These are phyloP conservation scores for Centella asiatica DNA, from an alignment of 129 eudicot genomes.

Conservation along the genomic window DNA sequence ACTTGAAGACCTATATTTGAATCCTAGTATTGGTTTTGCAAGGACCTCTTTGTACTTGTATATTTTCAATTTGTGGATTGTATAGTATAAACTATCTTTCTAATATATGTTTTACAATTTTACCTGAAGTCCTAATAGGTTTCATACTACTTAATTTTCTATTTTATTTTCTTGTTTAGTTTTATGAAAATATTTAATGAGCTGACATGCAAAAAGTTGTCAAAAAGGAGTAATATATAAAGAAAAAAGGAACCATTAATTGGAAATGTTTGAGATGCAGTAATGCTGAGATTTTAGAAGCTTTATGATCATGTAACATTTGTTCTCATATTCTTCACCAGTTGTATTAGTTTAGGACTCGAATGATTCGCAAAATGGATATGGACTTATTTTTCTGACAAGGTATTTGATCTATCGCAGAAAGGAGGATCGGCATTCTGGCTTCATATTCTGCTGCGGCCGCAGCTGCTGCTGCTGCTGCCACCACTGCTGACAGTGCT, in stretches of 20 bases:
- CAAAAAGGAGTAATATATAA: background rate
- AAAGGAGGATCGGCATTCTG: conserved; percentile 69
- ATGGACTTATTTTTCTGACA: background rate
- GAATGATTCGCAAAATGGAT: background rate
- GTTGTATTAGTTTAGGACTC: background rate
- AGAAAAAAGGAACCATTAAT: too few species aligned
- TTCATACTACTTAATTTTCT: background rate
- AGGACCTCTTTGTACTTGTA: too few species aligned
- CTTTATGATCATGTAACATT: background rate
- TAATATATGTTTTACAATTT: too few species aligned
- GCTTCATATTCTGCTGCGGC: conserved; percentile 37
- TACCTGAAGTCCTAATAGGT: too few species aligned
- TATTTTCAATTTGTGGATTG: too few species aligned
- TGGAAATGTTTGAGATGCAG: too few species aligned
- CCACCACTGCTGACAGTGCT: conserved; percentile 46
- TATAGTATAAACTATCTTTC: too few species aligned
- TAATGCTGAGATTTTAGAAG: background rate
- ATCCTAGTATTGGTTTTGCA: too few species aligned
- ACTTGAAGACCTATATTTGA: too few species aligned
- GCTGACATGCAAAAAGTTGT: background rate
- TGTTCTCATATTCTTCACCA: background rate
- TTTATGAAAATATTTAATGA: background rate
- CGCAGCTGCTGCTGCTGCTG: conserved; percentile 19
- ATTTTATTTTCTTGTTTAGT: too few species aligned
- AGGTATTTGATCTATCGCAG: conserved; percentile 31